These are phyloP conservation scores for Stephanodiscus minutulus DNA, from an alignment of 108 stramenopile genomes.

Conservation along the genomic window DNA sequence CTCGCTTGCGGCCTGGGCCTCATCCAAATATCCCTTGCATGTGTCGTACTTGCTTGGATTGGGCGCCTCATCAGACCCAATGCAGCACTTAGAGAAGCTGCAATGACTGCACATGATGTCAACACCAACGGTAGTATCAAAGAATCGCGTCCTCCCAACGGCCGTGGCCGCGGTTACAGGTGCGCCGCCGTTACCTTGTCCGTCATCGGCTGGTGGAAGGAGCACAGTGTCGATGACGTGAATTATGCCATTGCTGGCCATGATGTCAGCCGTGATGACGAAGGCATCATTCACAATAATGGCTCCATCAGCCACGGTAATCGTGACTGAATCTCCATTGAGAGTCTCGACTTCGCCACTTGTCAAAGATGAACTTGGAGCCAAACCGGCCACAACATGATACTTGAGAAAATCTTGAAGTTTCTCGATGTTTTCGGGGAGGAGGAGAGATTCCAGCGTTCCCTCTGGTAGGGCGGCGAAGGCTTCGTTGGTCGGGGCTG, in stretches of 20 bases:
- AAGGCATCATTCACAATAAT: constrained; percentile 37
- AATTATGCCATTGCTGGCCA: constrained; percentile 56
- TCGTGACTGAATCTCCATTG: not conserved
- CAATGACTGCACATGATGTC: not conserved
- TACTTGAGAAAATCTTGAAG: constrained; percentile 31
- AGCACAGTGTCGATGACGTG: constrained; percentile 56
- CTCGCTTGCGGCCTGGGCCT: not conserved
- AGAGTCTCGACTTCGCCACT: constrained; percentile 4
- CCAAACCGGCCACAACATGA: constrained; percentile 41
- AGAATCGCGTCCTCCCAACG: not conserved
- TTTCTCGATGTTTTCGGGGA: constrained; percentile 13
- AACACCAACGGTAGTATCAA: not conserved
- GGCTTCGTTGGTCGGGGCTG: constrained; percentile 59
- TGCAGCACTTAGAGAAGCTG: not conserved
- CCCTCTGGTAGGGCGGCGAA: constrained; percentile 45
- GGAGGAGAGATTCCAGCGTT: constrained; percentile 21
- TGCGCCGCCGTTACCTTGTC: not conserved
- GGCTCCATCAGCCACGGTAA: not conserved
- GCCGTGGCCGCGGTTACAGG: not conserved
- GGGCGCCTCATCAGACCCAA: not conserved
- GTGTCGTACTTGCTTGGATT: not conserved
- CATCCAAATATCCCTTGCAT: not conserved
- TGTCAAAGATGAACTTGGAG: constrained; percentile 1
- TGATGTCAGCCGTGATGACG: constrained; percentile 39
- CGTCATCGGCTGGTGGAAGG: constrained; percentile 26